Evolutionary conservation across 345 rosid species (phyloP).

Genomic region (Linum lewisii): DNA sequence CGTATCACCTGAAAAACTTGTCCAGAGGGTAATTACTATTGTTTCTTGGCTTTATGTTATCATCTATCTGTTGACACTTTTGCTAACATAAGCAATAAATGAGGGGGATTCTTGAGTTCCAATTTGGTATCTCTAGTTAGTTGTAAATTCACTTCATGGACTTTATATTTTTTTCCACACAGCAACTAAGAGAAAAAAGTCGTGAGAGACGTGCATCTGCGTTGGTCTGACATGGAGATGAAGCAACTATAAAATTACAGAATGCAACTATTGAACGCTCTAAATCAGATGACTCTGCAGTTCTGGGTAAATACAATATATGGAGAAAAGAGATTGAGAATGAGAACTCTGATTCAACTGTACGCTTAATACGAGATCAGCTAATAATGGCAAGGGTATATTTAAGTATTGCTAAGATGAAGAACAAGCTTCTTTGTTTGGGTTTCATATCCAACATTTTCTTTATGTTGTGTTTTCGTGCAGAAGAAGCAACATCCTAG

Average conservation of each 20-base stretch:
- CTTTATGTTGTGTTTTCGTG: background rate
- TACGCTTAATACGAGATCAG: constrained; percentile 89
- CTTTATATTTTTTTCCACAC: constrained; percentile 20
- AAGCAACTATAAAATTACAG: constrained; percentile 66
- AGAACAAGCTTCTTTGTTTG: constrained; percentile 33
- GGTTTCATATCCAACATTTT: too few relatives aligned
- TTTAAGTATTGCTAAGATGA: constrained; percentile 65
- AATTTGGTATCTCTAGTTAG: too few relatives aligned
- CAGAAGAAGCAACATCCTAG: constrained; percentile 57
- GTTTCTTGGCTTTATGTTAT: background rate
- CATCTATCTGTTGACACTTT: background rate
- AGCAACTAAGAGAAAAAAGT: constrained; percentile 84
- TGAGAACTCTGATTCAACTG: constrained; percentile 76
- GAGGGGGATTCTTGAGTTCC: too few relatives aligned
- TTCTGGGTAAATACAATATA: constrained; percentile 86
- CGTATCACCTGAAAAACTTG: constrained; percentile 58
- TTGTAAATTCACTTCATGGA: background rate
- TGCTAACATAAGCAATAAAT: too few relatives aligned
- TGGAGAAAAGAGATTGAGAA: constrained; percentile 95
- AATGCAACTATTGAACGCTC: constrained; percentile 92
- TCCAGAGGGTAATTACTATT: constrained; percentile 57
- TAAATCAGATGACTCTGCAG: constrained; percentile 87
- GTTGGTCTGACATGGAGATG: constrained; percentile 59
- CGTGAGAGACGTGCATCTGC: constrained; percentile 73
- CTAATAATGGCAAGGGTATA: constrained; percentile 94